Conservation (phyloP, 202 grass and related monocot genomes). For the Eragrostis tef region DNA sequence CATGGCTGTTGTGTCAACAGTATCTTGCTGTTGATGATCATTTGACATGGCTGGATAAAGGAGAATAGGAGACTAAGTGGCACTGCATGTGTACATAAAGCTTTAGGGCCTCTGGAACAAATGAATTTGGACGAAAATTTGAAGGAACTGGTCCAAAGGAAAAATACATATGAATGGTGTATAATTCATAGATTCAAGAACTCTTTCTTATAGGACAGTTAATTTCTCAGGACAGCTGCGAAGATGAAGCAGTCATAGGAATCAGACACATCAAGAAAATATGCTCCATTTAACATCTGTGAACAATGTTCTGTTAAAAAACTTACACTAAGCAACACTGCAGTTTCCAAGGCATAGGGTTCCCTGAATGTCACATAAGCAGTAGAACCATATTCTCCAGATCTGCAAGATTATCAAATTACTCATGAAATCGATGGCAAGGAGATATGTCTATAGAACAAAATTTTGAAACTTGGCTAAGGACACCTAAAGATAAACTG, state of each 20-base stretch:
- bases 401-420: constrained; percentile 53
- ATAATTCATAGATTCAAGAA: constrained; percentile 7
- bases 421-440: constrained; percentile 29
- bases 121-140: not conserved
- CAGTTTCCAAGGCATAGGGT: constrained; percentile 88
- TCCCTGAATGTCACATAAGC: constrained; percentile 98
- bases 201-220: not conserved
- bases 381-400: constrained; percentile 78
- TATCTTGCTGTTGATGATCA: no score
- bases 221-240: not conserved
- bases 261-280: constrained; percentile 16
- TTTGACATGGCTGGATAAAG: not conserved
- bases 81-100: constrained; percentile 35
- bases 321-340: constrained; percentile 87
- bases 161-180: not conserved
- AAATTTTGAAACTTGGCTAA: not conserved
- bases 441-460: constrained; percentile 1
- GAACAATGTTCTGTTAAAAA: constrained; percentile 20
- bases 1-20: no score
- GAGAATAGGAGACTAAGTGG: not conserved
- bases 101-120: not conserved
- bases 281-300: not conserved
- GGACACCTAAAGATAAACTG: not conserved
- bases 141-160: not conserved
- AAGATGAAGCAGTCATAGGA: not conserved